Conservation (phyloP, 805 yeast genomes). For the Ogataea ganodermae region DNA sequence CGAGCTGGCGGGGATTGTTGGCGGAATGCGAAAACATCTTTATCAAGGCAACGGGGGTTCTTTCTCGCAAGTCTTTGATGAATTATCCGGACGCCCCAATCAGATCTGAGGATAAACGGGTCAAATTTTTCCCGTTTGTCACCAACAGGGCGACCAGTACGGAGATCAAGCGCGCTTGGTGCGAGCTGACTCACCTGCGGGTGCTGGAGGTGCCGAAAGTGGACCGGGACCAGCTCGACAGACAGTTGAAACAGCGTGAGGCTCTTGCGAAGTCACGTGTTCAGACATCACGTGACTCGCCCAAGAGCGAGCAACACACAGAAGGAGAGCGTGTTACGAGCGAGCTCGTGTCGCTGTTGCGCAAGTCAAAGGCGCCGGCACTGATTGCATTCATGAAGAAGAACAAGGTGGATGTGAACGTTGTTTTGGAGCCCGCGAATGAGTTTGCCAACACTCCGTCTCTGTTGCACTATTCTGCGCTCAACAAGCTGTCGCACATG, state of each 20-base stretch:
- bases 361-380: constrained; percentile 77
- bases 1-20: constrained; percentile 63
- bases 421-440: constrained; percentile 53
- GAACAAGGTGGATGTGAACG: constrained; percentile 55
- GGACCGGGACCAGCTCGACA: constrained; percentile 33
- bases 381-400: constrained; percentile 61
- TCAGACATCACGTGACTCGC: constrained; percentile 11
- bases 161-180: constrained; percentile 86
- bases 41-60: constrained; percentile 76
- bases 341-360: constrained; percentile 61
- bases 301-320: constrained; percentile 8
- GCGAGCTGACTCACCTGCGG: constrained; percentile 62
- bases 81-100: constrained; percentile 65
- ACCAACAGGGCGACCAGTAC: constrained; percentile 82
- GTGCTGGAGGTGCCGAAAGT: constrained; percentile 57
- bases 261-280: constrained; percentile 30
- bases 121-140: constrained; percentile 80
- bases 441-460: constrained; percentile 66
- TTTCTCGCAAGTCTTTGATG: constrained; percentile 62
- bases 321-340: constrained; percentile 52
- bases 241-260: constrained; percentile 34
- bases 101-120: constrained; percentile 55
- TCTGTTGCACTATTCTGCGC: constrained; percentile 74
- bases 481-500: constrained; percentile 66
- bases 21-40: constrained; percentile 68